phyloP scores from a whole-genome alignment of 306 rosid genomes.

The Medicago lupulina region DNA sequence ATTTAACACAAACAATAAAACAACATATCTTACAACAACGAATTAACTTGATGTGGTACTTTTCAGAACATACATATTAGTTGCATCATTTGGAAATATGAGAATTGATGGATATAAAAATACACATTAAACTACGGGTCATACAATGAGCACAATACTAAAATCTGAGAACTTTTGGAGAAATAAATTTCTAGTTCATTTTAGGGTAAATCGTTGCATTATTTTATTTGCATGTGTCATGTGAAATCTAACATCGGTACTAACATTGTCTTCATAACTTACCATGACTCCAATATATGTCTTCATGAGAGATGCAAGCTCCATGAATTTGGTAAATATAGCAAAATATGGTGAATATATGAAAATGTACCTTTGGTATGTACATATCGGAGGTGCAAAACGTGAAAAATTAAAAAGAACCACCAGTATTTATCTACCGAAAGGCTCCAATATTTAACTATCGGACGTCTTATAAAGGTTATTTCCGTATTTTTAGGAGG shows the following conservation, averaged over 20 bases:
- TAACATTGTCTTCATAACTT: slow-evolving; percentile 34
- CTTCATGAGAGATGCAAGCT: no score
- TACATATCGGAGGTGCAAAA: no score
- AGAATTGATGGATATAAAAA: slow-evolving; percentile 7
- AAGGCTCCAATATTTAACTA: no score
- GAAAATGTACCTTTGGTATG: no score
- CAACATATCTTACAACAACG: not conserved
- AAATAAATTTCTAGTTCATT: not conserved
- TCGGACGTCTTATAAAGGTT: no score
- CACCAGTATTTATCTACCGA: no score
- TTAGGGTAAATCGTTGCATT: no score
- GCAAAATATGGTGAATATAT: slow-evolving; percentile 89
- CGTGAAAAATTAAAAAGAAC: no score
- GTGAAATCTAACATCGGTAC: not conserved
- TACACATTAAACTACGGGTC: not conserved
- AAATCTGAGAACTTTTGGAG: not conserved
- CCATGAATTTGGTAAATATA: slow-evolving; percentile 68
- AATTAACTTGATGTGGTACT: not conserved
- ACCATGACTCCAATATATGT: slow-evolving; percentile 80
- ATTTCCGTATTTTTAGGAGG: no score
- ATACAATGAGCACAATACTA: not conserved
- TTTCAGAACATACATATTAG: not conserved
- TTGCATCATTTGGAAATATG: not conserved
- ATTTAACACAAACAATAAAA: no score
- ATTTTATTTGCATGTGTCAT: not conserved